These are phyloP conservation scores for Solidago caesia DNA, from an alignment of 129 eudicot species.

Conservation along the genomic window DNA sequence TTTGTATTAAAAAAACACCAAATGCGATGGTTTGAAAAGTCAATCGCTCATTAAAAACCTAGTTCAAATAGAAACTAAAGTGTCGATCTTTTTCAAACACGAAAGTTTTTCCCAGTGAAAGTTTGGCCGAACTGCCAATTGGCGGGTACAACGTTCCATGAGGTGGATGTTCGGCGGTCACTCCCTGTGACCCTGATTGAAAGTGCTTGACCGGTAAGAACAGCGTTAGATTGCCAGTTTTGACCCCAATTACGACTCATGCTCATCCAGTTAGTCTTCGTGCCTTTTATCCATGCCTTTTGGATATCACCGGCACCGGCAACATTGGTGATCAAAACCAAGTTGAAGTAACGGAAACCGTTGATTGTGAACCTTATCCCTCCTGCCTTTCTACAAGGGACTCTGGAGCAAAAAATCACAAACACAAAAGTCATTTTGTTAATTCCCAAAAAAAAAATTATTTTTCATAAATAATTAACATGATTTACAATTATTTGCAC, in stretches of 20 bases:
- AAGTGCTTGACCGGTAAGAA: constrained; percentile 66
- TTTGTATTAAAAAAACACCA: constrained; percentile 8
- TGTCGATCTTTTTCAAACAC: constrained; percentile 35
- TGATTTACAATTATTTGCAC: not conserved
- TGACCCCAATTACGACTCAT: constrained; percentile 94
- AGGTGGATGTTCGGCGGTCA: constrained; percentile 68
- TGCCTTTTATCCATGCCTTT: constrained; percentile 60
- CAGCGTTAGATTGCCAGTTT: constrained; percentile 73
- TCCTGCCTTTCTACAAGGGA: constrained; percentile 79
- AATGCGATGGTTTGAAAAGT: constrained; percentile 23
- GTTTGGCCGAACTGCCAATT: constrained; percentile 91
- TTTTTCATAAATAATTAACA: not conserved
- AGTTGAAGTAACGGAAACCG: constrained; percentile 88
- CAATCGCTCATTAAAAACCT: constrained; percentile 15
- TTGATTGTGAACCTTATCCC: constrained; percentile 82
- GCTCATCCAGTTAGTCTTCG: constrained; percentile 65
- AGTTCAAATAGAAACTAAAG: not conserved
- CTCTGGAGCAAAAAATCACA: constrained; percentile 42
- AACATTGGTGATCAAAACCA: constrained; percentile 69
- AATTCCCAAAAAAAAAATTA: not conserved
- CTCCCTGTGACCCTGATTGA: constrained; percentile 67
- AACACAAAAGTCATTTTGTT: constrained; percentile 16
- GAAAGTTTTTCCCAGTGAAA: constrained; percentile 70
- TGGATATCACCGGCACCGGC: constrained; percentile 83
- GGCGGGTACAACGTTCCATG: constrained; percentile 70